These are phyloP conservation scores for Casaregolazyma suthepensis DNA, from an alignment of 1,139 yeast genomes.

Conservation along the genomic window DNA sequence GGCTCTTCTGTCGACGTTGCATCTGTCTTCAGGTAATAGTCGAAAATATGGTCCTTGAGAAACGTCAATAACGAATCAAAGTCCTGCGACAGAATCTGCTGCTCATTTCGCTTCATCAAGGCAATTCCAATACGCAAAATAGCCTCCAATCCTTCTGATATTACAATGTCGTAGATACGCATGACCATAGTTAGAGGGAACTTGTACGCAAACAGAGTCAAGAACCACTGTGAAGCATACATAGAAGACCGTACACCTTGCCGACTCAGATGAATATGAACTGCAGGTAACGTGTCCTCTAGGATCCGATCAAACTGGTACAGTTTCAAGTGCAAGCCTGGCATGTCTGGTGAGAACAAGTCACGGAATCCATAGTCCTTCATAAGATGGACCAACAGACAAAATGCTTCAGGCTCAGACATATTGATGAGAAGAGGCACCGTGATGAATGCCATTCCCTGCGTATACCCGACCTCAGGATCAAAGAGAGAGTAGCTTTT, in stretches of 20 bases:
- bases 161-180: conserved; percentile 74
- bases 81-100: conserved; percentile 49
- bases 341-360: conserved; percentile 83
- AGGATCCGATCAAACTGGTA: conserved; percentile 85
- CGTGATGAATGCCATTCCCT: conserved; percentile 91
- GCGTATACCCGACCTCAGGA: conserved; percentile 93
- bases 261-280: conserved; percentile 68
- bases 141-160: conserved; percentile 85
- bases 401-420: conserved; percentile 79
- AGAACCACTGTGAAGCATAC: conserved; percentile 96
- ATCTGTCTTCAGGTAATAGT: conserved; percentile 47
- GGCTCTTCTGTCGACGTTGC: conserved; percentile 18
- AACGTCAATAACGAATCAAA: conserved; percentile 73
- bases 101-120: conserved; percentile 62
- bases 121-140: conserved; percentile 75
- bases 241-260: conserved; percentile 85
- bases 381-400: conserved; percentile 76
- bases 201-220: conserved; percentile 88
- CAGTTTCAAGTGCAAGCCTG: conserved; percentile 75
- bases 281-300: conserved; percentile 60
- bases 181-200: conserved; percentile 81
- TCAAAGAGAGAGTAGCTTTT: conserved; percentile 83
- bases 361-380: conserved; percentile 72
- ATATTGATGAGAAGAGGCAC: conserved; percentile 79
- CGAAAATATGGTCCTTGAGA: conserved; percentile 73